A percentile compares a stretch with the other conserved stretches of the same genome.
Evolutionary conservation across 805 yeast species (phyloP).

Genomic region (Lachancea cidri): DNA sequence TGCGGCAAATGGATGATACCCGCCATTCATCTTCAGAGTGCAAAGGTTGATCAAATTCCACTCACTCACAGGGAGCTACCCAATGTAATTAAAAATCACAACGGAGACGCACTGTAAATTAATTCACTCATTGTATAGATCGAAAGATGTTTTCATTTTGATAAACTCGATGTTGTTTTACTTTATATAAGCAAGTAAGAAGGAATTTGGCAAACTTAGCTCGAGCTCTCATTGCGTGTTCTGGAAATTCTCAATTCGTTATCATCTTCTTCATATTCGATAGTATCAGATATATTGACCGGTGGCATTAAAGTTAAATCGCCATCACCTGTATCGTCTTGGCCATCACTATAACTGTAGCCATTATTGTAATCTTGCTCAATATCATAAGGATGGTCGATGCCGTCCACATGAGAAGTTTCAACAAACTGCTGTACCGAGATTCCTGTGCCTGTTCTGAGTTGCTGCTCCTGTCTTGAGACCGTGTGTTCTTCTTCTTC

Average conservation of each 20-base stretch:
- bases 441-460: constrained; percentile 4
- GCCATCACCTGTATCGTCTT: constrained; percentile 28
- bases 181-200: neutral
- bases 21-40: constrained; percentile 72
- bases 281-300: constrained; percentile 12
- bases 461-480: constrained; percentile 22
- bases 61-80: constrained; percentile 17
- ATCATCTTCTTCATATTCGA: neutral
- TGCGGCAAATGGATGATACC: constrained; percentile 97
- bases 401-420: constrained; percentile 16
- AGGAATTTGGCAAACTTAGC: too few relatives aligned
- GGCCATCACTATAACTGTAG: constrained; percentile 29
- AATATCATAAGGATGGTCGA: constrained; percentile 17
- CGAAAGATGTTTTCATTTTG: too few relatives aligned
- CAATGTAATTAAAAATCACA: constrained; percentile 15
- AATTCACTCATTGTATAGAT: too few relatives aligned
- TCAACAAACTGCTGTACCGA: constrained; percentile 23
- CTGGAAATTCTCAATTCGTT: neutral
- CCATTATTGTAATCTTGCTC: constrained; percentile 21
- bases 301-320: constrained; percentile 15
- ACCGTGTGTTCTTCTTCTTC: constrained; percentile 13
- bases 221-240: constrained; percentile 1
- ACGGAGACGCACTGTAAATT: too few relatives aligned
- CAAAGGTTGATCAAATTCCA: constrained; percentile 68
- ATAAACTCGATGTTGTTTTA: too few relatives aligned